phyloP scores from a whole-genome alignment of 306 rosid species.

The Ceratonia siliqua region DNA sequence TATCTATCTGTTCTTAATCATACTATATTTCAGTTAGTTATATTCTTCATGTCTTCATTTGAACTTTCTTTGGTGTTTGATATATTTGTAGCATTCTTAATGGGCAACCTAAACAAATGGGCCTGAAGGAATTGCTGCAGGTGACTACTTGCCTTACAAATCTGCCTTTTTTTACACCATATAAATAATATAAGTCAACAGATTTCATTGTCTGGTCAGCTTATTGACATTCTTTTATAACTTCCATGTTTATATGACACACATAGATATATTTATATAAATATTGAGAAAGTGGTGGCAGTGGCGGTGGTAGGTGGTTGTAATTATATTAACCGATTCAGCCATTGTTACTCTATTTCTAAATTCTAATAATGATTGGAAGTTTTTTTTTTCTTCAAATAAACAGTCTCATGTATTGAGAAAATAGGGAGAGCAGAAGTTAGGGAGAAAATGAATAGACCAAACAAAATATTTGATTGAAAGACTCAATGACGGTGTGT shows the following conservation, averaged over 20 bases:
- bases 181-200: not conserved
- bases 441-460: not conserved
- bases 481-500: not conserved
- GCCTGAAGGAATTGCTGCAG: slow-evolving; percentile 86
- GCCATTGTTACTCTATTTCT: not conserved
- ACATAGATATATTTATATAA: not conserved
- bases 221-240: not conserved
- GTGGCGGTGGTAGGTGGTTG: not conserved
- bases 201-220: not conserved
- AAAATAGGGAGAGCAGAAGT: not conserved
- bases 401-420: not conserved
- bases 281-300: not conserved
- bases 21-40: not conserved
- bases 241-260: not conserved
- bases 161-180: slow-evolving; percentile 10
- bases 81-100: slow-evolving; percentile 64
- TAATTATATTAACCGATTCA: not conserved
- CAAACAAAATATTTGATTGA: not conserved
- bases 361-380: not conserved
- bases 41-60: slow-evolving; percentile 10
- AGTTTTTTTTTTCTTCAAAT: no score
- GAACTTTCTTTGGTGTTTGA: slow-evolving; percentile 17
- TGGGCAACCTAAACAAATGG: slow-evolving; percentile 88
- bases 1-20: not conserved
- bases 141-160: slow-evolving; percentile 37